These are phyloP conservation scores for Fusarium kyushuense DNA, from an alignment of 2,329 filamentous ascomycete genomes.

Conservation along the genomic window DNA sequence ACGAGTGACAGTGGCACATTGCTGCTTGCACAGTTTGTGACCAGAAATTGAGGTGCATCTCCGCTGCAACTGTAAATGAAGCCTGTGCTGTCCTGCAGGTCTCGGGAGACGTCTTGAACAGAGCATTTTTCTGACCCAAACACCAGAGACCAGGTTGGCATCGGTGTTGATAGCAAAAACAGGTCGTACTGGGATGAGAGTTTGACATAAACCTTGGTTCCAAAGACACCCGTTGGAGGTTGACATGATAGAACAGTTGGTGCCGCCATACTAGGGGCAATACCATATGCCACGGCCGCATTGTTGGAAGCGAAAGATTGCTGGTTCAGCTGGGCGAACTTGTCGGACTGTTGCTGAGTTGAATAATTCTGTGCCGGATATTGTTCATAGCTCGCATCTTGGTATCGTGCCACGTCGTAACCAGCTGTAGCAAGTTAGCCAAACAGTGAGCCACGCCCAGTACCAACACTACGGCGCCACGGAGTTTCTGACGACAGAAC, in stretches of 20 bases:
- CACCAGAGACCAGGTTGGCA: slow-evolving; percentile 72
- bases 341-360: slow-evolving; percentile 62
- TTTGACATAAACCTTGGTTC: slow-evolving; percentile 78
- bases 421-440: slow-evolving; percentile 55
- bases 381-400: slow-evolving; percentile 66
- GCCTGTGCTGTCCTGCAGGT: slow-evolving; percentile 67
- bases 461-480: not conserved
- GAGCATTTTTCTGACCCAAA: slow-evolving; percentile 82
- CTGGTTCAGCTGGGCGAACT: slow-evolving; percentile 65
- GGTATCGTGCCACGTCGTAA: slow-evolving; percentile 71
- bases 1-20: slow-evolving; percentile 68
- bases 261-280: slow-evolving; percentile 59
- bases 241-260: slow-evolving; percentile 76
- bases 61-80: slow-evolving; percentile 79
- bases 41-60: slow-evolving; percentile 73
- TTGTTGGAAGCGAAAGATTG: slow-evolving; percentile 71
- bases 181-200: slow-evolving; percentile 82
- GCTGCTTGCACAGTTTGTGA: slow-evolving; percentile 62
- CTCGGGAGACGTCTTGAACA: slow-evolving; percentile 71
- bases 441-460: not conserved
- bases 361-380: slow-evolving; percentile 63
- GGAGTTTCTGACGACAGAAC: not conserved
- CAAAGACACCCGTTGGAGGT: slow-evolving; percentile 75
- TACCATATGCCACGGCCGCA: slow-evolving; percentile 73
- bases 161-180: slow-evolving; percentile 65